Percentiles rank a stretch among this genome's conserved stretches.
Evolutionary conservation across 306 rosid species (phyloP).

Genomic region (Trifolium subterraneum): DNA sequence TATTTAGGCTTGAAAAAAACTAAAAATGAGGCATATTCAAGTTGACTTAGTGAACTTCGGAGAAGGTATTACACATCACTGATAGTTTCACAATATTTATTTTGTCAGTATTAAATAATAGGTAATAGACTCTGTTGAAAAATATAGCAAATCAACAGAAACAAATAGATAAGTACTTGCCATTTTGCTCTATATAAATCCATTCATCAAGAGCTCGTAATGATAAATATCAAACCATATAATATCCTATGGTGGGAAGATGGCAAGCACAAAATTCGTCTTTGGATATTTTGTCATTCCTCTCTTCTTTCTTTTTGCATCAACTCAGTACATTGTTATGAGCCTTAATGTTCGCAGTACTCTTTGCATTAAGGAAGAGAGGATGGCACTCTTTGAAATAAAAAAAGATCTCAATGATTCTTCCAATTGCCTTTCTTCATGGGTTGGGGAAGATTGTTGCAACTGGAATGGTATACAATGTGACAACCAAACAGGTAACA

Average conservation of each 20-base stretch:
- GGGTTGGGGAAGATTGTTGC: conserved; percentile 38
- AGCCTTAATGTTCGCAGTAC: conserved; percentile 11
- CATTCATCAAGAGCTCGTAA: neutral
- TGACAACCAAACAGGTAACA: conserved; percentile 36
- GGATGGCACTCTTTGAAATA: conserved; percentile 33
- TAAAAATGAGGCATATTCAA: neutral
- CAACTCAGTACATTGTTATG: neutral
- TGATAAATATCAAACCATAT: neutral
- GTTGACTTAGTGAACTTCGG: neutral
- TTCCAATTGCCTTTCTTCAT: conserved; percentile 37
- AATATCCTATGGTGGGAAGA: neutral
- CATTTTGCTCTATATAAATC: conserved; percentile 9
- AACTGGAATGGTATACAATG: conserved; percentile 26
- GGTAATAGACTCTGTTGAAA: neutral
- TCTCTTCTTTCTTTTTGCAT: conserved; percentile 8
- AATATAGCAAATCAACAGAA: neutral
- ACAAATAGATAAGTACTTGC: neutral
- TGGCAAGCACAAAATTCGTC: neutral
- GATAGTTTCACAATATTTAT: neutral
- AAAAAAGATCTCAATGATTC: conserved; percentile 26
- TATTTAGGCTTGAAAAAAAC: too few species aligned
- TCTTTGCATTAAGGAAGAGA: conserved; percentile 41
- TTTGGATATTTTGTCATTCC: neutral
- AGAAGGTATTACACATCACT: neutral
- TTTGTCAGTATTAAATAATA: neutral